Evolutionary conservation across 768 basidiomycete species (phyloP), one percentile per base, ranked within the genome.

Genomic region (Amanita molliuscula): DNA sequence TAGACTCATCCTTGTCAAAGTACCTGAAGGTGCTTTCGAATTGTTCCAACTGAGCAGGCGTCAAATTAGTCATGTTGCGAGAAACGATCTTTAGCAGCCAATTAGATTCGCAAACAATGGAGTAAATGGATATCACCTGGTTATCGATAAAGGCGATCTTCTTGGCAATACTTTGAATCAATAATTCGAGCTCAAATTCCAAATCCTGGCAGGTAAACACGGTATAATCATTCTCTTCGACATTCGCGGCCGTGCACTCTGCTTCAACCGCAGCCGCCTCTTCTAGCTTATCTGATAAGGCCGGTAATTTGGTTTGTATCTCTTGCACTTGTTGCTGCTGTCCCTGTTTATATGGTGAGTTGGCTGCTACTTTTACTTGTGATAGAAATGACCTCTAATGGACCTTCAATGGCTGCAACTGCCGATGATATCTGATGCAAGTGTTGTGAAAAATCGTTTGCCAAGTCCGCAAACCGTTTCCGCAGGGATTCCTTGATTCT

Each of bases 21-120:
- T 97, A 94, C 46, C 94, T 81, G 81, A 99, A 98, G 1, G 93
- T 95, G 62, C 84, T 81, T 65, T 98, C 95, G 56, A 96, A 95
- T 61, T 97, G 93, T 61, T 98, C 95, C 20, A 98, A 73, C 61
- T 93, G 91, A 11, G 91, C 93, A 0, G 96, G 93, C 0, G 95
- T 95, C 54, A 99, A 67, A 62, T 97, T 96, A 21, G 91, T 88
- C 79, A 90, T 84, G 58, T 89, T 91, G 40, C 91, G 77, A 10
- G 96, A 93, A 1, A 97, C 88, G 58, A 96, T 89, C 91, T 98
- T 56, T 3, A 35, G 55, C 45, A 18, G 43, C 6, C 15, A 5
- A 16, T 52, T 21, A 56, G 47, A 50, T 15, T 9, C 37, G 18
- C 44, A 10, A 38, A 15, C 15, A 50, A 33, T 29, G 10, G 5